Evolutionary conservation across 352 stramenopile species (phyloP), one percentile per base, ranked within the genome.

Genomic region (Pythium pyrilobum): DNA sequence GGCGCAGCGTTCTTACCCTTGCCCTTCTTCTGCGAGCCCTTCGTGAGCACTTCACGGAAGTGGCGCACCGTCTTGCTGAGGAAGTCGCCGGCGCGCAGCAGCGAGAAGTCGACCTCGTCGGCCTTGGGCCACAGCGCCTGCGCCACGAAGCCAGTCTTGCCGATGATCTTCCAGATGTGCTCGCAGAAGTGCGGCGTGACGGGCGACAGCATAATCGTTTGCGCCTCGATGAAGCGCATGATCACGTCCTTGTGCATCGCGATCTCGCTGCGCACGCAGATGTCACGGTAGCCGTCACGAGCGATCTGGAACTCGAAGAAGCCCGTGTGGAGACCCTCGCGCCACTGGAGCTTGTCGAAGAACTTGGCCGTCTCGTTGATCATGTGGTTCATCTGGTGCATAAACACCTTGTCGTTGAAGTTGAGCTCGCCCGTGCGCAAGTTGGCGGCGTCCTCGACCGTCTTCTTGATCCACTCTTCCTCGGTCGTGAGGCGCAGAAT

Each of bases 271-370:
- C 84, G 84, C 20, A 36, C 41, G 72, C 95, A 99, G 52, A 97
- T 97, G 71, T 98, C 96, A 64, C 96, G 89, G 81, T 99, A 99
- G 53, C 92, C 79, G 74, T 99, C 97, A 47, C 97, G 89, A 29
- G 96, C 95, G 62, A 98, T 93, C 70, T 99, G 92, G 79, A 99
- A 97, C 62, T 99, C 96, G 66, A 98, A 99, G 85, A 98, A 99
- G 43, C 94, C 96, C n/a, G 87, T 77, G 73, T 99, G 96, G 21
- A 99, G 77, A 45, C 96, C 97, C 55, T 99, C 97, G 47, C 97
- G 88, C 87, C 92, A 98, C 63, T 92, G 86, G 66, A 98, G 94
- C 34, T 75, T 72, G 44, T 95, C 81, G 67, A 89, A 97, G 53
- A 83, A 89, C 67, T 72, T 92, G 42, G 83, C 81, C 24, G 91